phyloP scores from a whole-genome alignment of 2,329 filamentous ascomycete genomes.

The Cytospora piceicola region DNA sequence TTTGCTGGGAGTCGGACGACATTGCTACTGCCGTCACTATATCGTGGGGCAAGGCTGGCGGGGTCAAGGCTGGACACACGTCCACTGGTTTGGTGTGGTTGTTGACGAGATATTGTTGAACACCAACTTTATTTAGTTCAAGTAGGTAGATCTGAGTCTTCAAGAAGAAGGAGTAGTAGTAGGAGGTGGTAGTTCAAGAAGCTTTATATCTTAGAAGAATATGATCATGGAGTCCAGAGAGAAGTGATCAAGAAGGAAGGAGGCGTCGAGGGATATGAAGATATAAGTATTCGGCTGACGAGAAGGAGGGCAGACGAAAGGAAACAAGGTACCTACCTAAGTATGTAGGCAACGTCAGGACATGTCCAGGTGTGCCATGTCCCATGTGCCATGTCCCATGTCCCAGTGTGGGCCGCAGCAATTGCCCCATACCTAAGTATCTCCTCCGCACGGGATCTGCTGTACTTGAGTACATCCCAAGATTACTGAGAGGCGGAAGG shows the following conservation, averaged over 20 bases:
- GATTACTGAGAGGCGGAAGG: background rate
- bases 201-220: slow-evolving; percentile 7
- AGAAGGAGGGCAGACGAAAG: slow-evolving; percentile 9
- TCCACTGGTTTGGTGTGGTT: background rate
- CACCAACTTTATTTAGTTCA: too few species aligned
- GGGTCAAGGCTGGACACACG: slow-evolving; percentile 13
- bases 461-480: slow-evolving; percentile 6
- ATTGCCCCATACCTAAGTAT: too few species aligned
- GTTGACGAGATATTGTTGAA: slow-evolving; percentile 6
- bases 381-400: background rate
- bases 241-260: slow-evolving; percentile 11
- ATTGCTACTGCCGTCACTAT: slow-evolving; percentile 15
- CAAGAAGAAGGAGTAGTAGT: too few species aligned
- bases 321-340: too few species aligned
- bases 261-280: slow-evolving; percentile 16
- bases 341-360: slow-evolving; percentile 14
- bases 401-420: slow-evolving; percentile 4
- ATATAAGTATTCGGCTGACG: slow-evolving; percentile 22
- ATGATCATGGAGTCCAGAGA: slow-evolving; percentile 8
- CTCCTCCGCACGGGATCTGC: slow-evolving; percentile 3
- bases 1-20: slow-evolving; percentile 30
- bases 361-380: slow-evolving; percentile 6
- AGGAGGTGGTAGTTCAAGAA: background rate
- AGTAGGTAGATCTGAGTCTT: background rate
- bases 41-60: slow-evolving; percentile 14